A percentile compares a stretch with the other conserved stretches of the same genome.
phyloP scores from a whole-genome alignment of 1,139 yeast species.

The Magnusiomyces tetraspermus region DNA sequence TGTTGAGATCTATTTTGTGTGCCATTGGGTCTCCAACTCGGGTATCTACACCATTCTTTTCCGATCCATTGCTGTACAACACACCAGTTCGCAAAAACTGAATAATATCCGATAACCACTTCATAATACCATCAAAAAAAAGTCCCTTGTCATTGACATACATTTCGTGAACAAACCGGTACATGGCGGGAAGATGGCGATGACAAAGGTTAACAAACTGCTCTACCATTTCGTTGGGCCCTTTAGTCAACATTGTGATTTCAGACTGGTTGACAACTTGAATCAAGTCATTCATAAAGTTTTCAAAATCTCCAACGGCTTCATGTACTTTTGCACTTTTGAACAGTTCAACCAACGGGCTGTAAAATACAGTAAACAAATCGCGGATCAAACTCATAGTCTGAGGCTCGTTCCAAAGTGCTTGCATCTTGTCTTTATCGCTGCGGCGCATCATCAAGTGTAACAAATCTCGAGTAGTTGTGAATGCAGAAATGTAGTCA shows the following conservation, averaged over 20 bases:
- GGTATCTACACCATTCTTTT: not conserved
- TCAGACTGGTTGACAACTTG: conserved; percentile 43
- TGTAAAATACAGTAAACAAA: conserved; percentile 66
- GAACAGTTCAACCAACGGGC: conserved; percentile 71
- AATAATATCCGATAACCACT: conserved; percentile 60
- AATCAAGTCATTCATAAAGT: conserved; percentile 64
- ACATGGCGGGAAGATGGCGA: conserved; percentile 60
- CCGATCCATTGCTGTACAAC: too few species aligned
- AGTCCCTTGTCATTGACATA: conserved; percentile 67
- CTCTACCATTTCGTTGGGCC: conserved; percentile 51
- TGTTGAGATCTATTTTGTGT: conserved; percentile 28
- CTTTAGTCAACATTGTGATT: conserved; percentile 39
- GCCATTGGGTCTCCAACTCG: conserved; percentile 19
- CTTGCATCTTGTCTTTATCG: conserved; percentile 66
- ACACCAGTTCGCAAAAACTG: conserved; percentile 50
- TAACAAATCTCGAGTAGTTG: conserved; percentile 51
- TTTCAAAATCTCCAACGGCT: conserved; percentile 64
- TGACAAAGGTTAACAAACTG: conserved; percentile 55
- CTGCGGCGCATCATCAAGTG: conserved; percentile 55
- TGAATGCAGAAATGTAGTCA: conserved; percentile 32
- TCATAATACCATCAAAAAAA: conserved; percentile 52
- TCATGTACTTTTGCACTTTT: conserved; percentile 67
- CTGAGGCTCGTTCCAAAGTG: conserved; percentile 79
- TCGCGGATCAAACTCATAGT: conserved; percentile 62
- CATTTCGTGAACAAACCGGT: conserved; percentile 66